phyloP scores from a whole-genome alignment of 352 stramenopile species.

The Achlya hypogyna region DNA sequence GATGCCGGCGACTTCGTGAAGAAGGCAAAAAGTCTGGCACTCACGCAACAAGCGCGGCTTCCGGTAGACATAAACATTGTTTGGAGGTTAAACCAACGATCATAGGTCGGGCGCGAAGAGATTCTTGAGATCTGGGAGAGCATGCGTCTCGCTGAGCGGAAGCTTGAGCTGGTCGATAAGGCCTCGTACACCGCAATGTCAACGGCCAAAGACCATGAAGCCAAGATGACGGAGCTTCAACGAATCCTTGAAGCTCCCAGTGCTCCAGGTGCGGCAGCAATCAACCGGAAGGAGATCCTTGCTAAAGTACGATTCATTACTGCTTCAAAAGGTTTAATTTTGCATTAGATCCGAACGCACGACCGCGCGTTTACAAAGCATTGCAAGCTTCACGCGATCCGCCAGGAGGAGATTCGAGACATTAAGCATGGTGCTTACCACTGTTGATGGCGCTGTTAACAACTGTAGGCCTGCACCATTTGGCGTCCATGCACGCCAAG shows the following conservation, averaged over 20 bases:
- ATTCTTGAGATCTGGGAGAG: constrained; percentile 38
- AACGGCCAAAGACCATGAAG: constrained; percentile 5
- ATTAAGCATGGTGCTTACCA: constrained; percentile 52
- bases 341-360: constrained; percentile 25
- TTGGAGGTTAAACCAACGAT: not conserved
- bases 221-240: constrained; percentile 34
- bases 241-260: constrained; percentile 24
- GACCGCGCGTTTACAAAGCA: constrained; percentile 45
- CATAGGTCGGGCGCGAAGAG: constrained; percentile 20
- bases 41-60: constrained; percentile 15
- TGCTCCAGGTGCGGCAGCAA: constrained; percentile 23
- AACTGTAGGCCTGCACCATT: constrained; percentile 35
- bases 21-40: not conserved
- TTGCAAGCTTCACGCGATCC: constrained; percentile 61
- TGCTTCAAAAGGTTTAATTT: constrained; percentile 26
- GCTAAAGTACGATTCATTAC: constrained; percentile 33
- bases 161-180: constrained; percentile 6
- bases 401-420: constrained; percentile 59
- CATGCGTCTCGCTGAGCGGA: constrained; percentile 16
- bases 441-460: constrained; percentile 39
- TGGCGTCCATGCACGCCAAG: constrained; percentile 56
- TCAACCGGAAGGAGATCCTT: constrained; percentile 27
- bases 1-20: constrained; percentile 26
- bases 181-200: not conserved
- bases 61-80: not conserved